These are phyloP conservation scores for Phylloporus arenicola DNA, from an alignment of 768 basidiomycete genomes.

Conservation along the genomic window DNA sequence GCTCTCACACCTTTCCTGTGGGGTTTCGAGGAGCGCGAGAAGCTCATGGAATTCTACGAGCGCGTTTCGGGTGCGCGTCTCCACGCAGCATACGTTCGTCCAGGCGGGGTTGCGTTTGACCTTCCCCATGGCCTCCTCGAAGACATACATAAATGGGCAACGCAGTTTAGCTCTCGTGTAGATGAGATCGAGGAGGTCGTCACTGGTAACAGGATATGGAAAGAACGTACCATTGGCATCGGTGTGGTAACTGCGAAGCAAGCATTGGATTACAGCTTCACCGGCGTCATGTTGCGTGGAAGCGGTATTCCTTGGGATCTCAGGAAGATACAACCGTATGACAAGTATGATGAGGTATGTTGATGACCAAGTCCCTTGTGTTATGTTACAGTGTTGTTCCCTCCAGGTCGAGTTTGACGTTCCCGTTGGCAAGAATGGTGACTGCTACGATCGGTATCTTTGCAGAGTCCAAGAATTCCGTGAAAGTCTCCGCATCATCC, in stretches of 20 bases:
- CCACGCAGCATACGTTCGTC: slow-evolving; percentile 96
- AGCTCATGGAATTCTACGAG: slow-evolving; percentile 99
- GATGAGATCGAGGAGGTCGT: slow-evolving; percentile 99
- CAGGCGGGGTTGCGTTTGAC: slow-evolving; percentile 97
- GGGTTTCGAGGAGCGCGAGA: slow-evolving; percentile 99
- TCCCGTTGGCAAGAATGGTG: slow-evolving; percentile 94
- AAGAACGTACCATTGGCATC: slow-evolving; percentile 85
- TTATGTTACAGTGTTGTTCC: neutral
- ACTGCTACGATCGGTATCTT: slow-evolving; percentile 96
- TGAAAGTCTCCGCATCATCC: slow-evolving; percentile 85
- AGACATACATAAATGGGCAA: slow-evolving; percentile 97
- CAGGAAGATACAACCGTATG: slow-evolving; percentile 87
- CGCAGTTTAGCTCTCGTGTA: slow-evolving; percentile 83
- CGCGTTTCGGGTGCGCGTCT: slow-evolving; percentile 96
- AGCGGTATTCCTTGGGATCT: slow-evolving; percentile 95
- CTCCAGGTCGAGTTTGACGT: slow-evolving; percentile 89
- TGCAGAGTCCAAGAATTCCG: slow-evolving; percentile 99
- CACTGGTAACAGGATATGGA: slow-evolving; percentile 98
- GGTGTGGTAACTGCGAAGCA: slow-evolving; percentile 89
- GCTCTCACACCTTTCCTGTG: slow-evolving; percentile 98
- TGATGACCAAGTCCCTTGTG: neutral
- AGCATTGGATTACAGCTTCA: slow-evolving; percentile 89
- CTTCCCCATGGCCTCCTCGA: slow-evolving; percentile 97
- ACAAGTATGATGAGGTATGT: slow-evolving; percentile 87
- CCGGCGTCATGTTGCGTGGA: slow-evolving; percentile 94